Conservation (phyloP, 1,284 basidiomycete genomes). For the Sporisorium exsertum region DNA sequence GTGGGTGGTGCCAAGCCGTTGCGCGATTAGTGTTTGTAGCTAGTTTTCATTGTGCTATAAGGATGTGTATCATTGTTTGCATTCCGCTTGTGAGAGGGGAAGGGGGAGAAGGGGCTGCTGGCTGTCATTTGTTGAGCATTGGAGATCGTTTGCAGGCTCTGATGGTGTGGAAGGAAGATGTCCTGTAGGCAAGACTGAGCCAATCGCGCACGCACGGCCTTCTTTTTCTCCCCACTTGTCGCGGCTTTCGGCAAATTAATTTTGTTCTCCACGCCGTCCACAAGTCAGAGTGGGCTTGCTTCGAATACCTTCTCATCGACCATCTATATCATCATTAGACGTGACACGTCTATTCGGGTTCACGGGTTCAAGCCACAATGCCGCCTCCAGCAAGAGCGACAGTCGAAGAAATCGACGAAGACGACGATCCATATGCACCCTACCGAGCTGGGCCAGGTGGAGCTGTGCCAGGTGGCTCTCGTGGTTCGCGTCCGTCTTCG, state of each 20-base stretch:
- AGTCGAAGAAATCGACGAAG: constrained; percentile 38
- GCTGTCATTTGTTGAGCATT: no score
- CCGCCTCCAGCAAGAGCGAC: constrained; percentile 38
- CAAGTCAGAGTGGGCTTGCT: no score
- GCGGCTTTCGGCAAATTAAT: no score
- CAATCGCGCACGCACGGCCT: no score
- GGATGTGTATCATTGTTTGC: neutral
- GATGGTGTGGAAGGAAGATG: no score
- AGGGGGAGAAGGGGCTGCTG: no score
- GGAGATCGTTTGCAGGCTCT: no score
- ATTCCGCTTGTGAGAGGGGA: neutral
- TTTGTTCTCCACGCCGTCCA: neutral
- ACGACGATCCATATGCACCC: constrained; percentile 49
- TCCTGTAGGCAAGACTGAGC: no score
- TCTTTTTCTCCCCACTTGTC: no score
- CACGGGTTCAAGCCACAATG: constrained; percentile 6
- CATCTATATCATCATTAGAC: neutral
- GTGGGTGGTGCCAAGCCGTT: constrained; percentile 76
- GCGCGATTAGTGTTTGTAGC: constrained; percentile 16
- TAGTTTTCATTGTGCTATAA: neutral
- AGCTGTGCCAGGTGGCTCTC: neutral
- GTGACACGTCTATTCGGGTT: neutral
- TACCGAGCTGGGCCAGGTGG: constrained; percentile 26
- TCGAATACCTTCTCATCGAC: neutral
- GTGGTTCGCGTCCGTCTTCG: constrained; percentile 1